Percentiles rank a stretch among this genome's conserved stretches.
Conservation (phyloP, 257 asterid genomes). For the Solanum tarapatanum region DNA sequence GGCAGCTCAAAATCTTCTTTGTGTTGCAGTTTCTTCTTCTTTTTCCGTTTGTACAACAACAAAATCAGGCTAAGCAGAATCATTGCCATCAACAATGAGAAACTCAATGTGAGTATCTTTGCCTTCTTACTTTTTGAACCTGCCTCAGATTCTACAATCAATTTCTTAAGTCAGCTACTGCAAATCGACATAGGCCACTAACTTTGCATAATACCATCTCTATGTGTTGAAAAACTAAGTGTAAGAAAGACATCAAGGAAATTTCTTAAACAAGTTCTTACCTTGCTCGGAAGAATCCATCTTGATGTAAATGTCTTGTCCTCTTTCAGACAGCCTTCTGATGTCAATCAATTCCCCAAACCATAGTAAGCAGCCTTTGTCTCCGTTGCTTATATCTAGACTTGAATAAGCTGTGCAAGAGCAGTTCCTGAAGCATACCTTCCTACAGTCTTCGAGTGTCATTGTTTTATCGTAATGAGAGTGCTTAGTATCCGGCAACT, state of each 20-base stretch:
- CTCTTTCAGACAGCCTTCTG: slow-evolving; percentile 1
- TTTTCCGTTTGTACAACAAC: neutral
- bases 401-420: slow-evolving; percentile 17
- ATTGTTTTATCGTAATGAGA: neutral
- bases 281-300: slow-evolving; percentile 13
- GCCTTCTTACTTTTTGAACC: neutral
- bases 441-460: slow-evolving; percentile 2
- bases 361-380: slow-evolving; percentile 31
- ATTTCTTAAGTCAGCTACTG: neutral
- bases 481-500: neutral
- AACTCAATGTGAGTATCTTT: neutral
- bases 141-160: neutral
- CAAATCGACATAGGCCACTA: neutral
- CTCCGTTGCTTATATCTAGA: slow-evolving; percentile 4
- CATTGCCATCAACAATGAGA: neutral
- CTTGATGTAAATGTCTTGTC: slow-evolving; percentile 15
- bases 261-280: neutral
- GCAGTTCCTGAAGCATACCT: slow-evolving; percentile 19
- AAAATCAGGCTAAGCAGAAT: neutral
- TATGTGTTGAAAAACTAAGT: neutral
- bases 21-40: neutral
- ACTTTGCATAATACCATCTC: neutral
- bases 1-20: slow-evolving; percentile 12
- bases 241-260: neutral
- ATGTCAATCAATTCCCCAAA: slow-evolving; percentile 7